phyloP scores from a whole-genome alignment of 345 rosid genomes.

The Salix udensis region DNA sequence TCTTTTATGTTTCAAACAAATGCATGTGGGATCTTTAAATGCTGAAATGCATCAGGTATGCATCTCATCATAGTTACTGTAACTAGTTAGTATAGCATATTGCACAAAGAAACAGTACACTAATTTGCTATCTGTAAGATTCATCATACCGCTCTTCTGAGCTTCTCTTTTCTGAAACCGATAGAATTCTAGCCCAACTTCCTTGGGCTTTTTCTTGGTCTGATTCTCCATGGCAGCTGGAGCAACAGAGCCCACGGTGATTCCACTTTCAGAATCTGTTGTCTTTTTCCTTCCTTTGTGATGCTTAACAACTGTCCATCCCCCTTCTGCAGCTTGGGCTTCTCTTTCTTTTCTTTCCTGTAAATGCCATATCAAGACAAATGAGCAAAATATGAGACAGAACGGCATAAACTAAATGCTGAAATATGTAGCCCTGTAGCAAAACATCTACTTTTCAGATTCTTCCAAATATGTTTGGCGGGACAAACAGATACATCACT shows the following conservation, averaged over 20 bases:
- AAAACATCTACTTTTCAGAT: neutral
- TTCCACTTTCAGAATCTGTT: slow-evolving; percentile 73
- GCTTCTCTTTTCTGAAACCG: slow-evolving; percentile 89
- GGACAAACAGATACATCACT: neutral
- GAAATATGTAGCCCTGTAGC: neutral
- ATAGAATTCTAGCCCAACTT: slow-evolving; percentile 71
- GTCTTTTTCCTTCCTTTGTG: slow-evolving; percentile 96
- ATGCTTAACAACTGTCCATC: slow-evolving; percentile 93
- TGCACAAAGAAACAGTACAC: neutral
- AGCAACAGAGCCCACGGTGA: slow-evolving; percentile 72
- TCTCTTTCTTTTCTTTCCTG: slow-evolving; percentile 80
- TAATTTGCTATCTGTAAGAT: slow-evolving; percentile 1
- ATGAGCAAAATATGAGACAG: slow-evolving; percentile 1
- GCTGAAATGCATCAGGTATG: neutral
- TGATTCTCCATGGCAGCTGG: slow-evolving; percentile 60
- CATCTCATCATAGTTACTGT: too few species aligned
- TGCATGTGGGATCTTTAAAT: neutral
- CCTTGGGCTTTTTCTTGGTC: slow-evolving; percentile 69
- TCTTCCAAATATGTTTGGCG: neutral
- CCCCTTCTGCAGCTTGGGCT: slow-evolving; percentile 85
- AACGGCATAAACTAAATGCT: neutral
- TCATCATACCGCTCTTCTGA: slow-evolving; percentile 66
- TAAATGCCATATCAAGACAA: slow-evolving; percentile 9
- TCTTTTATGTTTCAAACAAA: neutral
- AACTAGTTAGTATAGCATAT: neutral